Evolutionary conservation across 1,284 basidiomycete species (phyloP).

Genomic region (Ustilago loliicola): DNA sequence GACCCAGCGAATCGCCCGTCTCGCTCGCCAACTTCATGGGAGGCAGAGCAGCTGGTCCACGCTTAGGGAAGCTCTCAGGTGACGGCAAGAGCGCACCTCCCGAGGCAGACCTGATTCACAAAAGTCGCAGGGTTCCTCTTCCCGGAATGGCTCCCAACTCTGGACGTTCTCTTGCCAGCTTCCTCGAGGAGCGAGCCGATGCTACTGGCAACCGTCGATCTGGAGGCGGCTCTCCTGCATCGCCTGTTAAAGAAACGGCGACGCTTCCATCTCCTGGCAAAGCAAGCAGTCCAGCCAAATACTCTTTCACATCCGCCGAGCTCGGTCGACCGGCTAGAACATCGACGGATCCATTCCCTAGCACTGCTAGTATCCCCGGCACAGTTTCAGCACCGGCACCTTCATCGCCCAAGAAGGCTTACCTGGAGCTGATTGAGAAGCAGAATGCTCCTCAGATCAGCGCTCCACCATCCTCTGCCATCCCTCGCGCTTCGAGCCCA

Average conservation of each 20-base stretch:
- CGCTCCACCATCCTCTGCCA: constrained; percentile 39
- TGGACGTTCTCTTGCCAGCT: constrained; percentile 59
- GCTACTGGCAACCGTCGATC: constrained; percentile 22
- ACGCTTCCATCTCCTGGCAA: constrained; percentile 25
- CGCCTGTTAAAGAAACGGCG: constrained; percentile 23
- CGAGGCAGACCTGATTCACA: constrained; percentile 60
- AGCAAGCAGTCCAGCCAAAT: constrained; percentile 42
- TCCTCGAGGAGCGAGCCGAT: constrained; percentile 60
- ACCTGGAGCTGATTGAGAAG: constrained; percentile 48
- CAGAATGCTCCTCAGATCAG: constrained; percentile 25
- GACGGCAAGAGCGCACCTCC: constrained; percentile 65
- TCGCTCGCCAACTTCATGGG: constrained; percentile 69
- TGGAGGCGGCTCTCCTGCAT: constrained; percentile 21
- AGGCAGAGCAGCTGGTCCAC: constrained; percentile 64
- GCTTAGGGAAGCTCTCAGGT: constrained; percentile 64
- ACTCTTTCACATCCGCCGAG: constrained; percentile 40
- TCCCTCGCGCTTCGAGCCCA: constrained; percentile 50
- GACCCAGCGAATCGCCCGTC: constrained; percentile 45
- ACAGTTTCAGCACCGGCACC: constrained; percentile 14
- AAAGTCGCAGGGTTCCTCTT: constrained; percentile 45
- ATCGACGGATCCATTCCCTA: constrained; percentile 1
- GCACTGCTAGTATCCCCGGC: constrained; percentile 9
- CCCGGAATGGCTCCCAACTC: constrained; percentile 52
- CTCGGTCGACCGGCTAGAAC: constrained; percentile 30
- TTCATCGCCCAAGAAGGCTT: constrained; percentile 49